Base-by-base conservation (phyloP, 495 filamentous ascomycete genomes). In the Aspergillus ostianus region DNA sequence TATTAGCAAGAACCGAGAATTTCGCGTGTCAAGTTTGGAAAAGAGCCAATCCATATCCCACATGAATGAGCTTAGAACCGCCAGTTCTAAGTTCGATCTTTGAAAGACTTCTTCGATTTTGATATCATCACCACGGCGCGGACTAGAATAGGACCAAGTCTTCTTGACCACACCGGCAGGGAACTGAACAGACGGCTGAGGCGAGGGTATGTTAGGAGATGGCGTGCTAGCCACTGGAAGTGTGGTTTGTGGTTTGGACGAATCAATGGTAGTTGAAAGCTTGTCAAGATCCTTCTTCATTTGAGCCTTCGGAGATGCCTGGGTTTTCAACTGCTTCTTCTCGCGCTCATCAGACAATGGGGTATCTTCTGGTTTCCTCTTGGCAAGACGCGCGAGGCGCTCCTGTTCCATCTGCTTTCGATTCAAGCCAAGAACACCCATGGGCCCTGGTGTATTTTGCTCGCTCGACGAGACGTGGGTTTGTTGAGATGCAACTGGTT, bases 81-180 rank as follows among this genome's bases (percentile, higher is more conserved):
- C 94, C 20, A 91, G 76, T 19, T 87, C 75, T 0, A 97, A 79
- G 41, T 87, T 81, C 6, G 80, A 69, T 46, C 82, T 84, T 68
- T 95, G 88, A 0, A 98, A 71, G 1, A 97, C 87, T 66, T 98
- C 94, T 68, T 97, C 92, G 46, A 98, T 85, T 63, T 86, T 95
- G 65, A 98, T 91, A 56, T 96, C 92, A 48, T 93, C 79, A 2
- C 73, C 80, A 0, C 63, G 68, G 27, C 90, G 78, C 0, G 75
- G 70, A 47, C 79, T 79, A 5, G 84, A 82, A 23, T 74, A 70
- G 0, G 80, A 84, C 84, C 87, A 92, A 0, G 94, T 98, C 69
- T 89, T 92, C 72, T 90, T 97, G 21, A 97, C 85, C 0, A 80
- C 77, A 12, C 93, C 93, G 2, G 75, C 65, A 0, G 88, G 90